phyloP scores from a whole-genome alignment of 2,329 filamentous ascomycete species.

The Ciborinia camelliae region DNA sequence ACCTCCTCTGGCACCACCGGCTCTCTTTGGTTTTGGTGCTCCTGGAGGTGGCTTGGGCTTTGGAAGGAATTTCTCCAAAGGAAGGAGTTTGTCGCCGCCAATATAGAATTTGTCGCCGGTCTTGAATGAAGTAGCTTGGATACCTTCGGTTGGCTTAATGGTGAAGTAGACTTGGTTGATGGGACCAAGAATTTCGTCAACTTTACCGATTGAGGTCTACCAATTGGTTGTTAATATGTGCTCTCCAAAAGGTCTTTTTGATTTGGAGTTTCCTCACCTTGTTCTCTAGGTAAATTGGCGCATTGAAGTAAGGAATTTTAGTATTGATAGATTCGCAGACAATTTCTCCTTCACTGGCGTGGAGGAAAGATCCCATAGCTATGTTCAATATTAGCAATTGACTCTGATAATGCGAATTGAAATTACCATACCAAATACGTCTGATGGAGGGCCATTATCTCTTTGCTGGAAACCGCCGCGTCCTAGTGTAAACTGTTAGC shows the following conservation, averaged over 20 bases:
- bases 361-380: constrained; percentile 94
- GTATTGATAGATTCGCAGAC: constrained; percentile 92
- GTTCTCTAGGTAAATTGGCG: constrained; percentile 97
- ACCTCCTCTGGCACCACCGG: constrained; percentile 56
- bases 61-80: constrained; percentile 92
- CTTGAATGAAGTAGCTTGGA: constrained; percentile 93
- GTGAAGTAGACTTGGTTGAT: constrained; percentile 99
- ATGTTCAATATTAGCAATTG: constrained; percentile 24
- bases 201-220: constrained; percentile 84
- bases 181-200: constrained; percentile 95
- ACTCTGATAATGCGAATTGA: neutral
- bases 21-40: constrained; percentile 66
- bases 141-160: constrained; percentile 94
- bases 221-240: constrained; percentile 11
- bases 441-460: constrained; percentile 60
- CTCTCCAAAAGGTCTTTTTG: too few relatives aligned
- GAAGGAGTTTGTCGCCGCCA: constrained; percentile 87
- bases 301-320: constrained; percentile 99
- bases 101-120: constrained; percentile 97
- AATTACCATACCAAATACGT: constrained; percentile 51
- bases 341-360: constrained; percentile 96
- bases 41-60: constrained; percentile 77
- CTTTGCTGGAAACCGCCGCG: constrained; percentile 59
- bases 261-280: constrained; percentile 55
- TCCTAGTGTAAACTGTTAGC: constrained; percentile 42